These are phyloP conservation scores for Catunica adiposa DNA, from an alignment of 2,329 filamentous ascomycete species.

Conservation along the genomic window DNA sequence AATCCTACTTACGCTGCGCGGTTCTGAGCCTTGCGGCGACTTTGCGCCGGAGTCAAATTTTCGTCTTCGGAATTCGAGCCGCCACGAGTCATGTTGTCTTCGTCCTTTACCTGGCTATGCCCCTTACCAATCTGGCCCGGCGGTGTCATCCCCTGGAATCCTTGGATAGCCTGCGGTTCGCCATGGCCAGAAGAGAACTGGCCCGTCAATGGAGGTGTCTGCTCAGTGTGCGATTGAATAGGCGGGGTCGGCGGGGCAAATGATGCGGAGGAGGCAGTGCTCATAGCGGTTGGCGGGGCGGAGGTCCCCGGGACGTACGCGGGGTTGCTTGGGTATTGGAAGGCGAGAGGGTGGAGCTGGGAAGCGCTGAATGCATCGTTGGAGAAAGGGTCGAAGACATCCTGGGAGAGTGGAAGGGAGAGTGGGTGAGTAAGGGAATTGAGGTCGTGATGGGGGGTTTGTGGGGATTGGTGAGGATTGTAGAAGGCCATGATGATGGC, in stretches of 20 bases:
- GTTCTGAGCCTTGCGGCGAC: constrained; percentile 43
- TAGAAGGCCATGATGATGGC: constrained; percentile 12
- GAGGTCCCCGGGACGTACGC: neutral
- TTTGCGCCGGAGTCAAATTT: constrained; percentile 39
- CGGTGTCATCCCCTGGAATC: constrained; percentile 17
- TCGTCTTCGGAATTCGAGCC: constrained; percentile 37
- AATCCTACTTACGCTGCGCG: constrained; percentile 37
- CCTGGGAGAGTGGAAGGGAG: constrained; percentile 3
- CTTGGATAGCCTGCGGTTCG: neutral
- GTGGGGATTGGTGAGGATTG: neutral
- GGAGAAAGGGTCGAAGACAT: constrained; percentile 8
- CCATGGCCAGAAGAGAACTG: neutral
- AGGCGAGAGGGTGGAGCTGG: neutral
- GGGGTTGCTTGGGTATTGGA: neutral
- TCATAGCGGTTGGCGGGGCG: neutral
- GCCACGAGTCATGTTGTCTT: neutral
- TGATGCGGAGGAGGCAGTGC: neutral
- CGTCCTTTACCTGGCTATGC: neutral
- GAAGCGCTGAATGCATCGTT: neutral
- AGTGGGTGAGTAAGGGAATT: constrained; percentile 1
- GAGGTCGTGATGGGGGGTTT: neutral
- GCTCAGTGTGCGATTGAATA: constrained; percentile 12
- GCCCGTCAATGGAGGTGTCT: constrained; percentile 5
- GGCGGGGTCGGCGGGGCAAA: constrained; percentile 12
- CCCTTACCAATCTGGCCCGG: constrained; percentile 15